phyloP scores from a whole-genome alignment of 2,329 filamentous ascomycete genomes.

The Sarocladium strictum region DNA sequence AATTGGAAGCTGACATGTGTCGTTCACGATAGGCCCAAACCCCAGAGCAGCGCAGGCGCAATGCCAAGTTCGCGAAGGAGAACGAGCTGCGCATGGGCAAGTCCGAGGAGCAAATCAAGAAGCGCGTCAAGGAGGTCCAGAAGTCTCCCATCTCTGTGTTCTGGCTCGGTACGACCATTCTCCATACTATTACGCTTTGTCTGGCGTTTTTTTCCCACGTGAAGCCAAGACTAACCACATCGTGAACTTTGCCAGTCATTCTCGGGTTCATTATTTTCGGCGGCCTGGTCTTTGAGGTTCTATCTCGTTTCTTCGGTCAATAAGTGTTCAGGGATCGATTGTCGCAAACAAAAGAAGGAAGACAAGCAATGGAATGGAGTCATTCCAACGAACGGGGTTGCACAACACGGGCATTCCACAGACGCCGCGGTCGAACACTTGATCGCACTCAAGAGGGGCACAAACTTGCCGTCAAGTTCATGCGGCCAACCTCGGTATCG shows the following conservation, averaged over 20 bases:
- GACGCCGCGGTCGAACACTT: neutral
- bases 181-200: neutral
- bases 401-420: neutral
- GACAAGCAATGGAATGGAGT: neutral
- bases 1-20: neutral
- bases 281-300: constrained; percentile 51
- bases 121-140: constrained; percentile 45
- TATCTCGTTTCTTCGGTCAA: constrained; percentile 46
- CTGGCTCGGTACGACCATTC: constrained; percentile 50
- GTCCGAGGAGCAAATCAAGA: constrained; percentile 58
- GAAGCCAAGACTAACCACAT: constrained; percentile 9
- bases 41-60: constrained; percentile 73
- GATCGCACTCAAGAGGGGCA: neutral
- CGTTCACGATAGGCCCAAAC: constrained; percentile 64
- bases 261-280: constrained; percentile 58
- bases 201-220: neutral
- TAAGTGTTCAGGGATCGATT: neutral
- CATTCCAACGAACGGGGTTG: neutral
- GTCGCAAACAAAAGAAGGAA: neutral
- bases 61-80: constrained; percentile 69
- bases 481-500: neutral
- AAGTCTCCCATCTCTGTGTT: constrained; percentile 60
- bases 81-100: constrained; percentile 73
- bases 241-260: constrained; percentile 31
- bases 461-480: neutral